Conservation (phyloP, 2,329 filamentous ascomycete genomes). For the Chaetomiaceae sp. region DNA sequence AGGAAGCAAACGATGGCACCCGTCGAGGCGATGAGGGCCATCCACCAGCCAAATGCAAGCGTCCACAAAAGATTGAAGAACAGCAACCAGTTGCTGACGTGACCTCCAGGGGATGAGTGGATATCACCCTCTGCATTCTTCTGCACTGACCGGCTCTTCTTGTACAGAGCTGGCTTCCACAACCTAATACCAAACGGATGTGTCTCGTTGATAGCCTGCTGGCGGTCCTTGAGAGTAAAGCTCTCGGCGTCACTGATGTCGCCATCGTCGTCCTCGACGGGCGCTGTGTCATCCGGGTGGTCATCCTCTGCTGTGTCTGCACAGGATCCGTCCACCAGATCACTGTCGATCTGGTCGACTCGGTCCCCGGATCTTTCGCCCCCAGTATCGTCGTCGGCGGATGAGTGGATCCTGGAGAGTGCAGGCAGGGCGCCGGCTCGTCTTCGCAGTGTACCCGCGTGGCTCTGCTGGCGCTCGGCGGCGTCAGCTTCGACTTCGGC, state of each 20-base stretch:
- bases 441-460: conserved; percentile 38
- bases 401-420: conserved; percentile 30
- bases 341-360: conserved; percentile 19
- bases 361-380: conserved; percentile 21
- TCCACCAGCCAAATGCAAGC: conserved; percentile 92
- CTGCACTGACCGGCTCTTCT: conserved; percentile 93
- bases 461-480: conserved; percentile 43
- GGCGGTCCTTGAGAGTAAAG: conserved; percentile 94
- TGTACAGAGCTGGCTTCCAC: conserved; percentile 98
- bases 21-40: conserved; percentile 68
- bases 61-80: conserved; percentile 92
- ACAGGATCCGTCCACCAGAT: conserved; percentile 20
- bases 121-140: conserved; percentile 96
- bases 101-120: conserved; percentile 85
- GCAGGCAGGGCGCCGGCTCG: conserved; percentile 33
- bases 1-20: conserved; percentile 76
- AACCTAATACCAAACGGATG: conserved; percentile 98
- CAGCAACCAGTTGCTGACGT: conserved; percentile 77
- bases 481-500: conserved; percentile 73
- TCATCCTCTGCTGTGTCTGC: conserved; percentile 36
- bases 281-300: conserved; percentile 27
- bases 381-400: conserved; percentile 26
- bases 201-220: conserved; percentile 97
- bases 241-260: conserved; percentile 89
- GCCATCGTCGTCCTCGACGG: conserved; percentile 43